phyloP scores from a whole-genome alignment of 257 asterid genomes.

The Solanum corneliomulleri region DNA sequence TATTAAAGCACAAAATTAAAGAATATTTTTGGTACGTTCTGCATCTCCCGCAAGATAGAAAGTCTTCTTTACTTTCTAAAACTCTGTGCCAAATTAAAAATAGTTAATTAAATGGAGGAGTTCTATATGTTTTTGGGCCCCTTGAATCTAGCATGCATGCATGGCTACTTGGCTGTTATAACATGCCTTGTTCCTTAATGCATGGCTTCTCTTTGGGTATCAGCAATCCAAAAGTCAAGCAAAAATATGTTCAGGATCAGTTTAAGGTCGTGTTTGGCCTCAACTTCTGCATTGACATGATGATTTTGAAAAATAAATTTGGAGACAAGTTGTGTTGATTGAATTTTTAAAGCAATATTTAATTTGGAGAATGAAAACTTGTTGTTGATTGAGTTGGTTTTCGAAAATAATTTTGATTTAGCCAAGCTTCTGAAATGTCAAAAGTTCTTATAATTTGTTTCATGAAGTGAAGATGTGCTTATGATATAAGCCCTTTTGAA shows the following conservation, averaged over 20 bases:
- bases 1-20: neutral
- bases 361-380: neutral
- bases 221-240: neutral
- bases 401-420: no score
- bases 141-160: constrained; percentile 3
- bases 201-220: neutral
- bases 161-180: neutral
- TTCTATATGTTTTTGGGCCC: neutral
- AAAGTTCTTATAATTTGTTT: neutral
- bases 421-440: neutral
- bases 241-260: neutral
- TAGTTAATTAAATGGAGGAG: neutral
- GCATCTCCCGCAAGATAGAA: accelerated
- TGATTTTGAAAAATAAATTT: neutral
- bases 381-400: neutral
- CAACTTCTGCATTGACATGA: neutral
- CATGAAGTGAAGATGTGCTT: neutral
- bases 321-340: neutral
- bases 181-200: neutral
- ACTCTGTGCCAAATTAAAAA: accelerated
- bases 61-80: neutral
- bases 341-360: no score
- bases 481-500: no score
- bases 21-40: neutral
- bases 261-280: neutral